Conservation (phyloP, 306 rosid genomes). For the Nissolia schottii region DNA sequence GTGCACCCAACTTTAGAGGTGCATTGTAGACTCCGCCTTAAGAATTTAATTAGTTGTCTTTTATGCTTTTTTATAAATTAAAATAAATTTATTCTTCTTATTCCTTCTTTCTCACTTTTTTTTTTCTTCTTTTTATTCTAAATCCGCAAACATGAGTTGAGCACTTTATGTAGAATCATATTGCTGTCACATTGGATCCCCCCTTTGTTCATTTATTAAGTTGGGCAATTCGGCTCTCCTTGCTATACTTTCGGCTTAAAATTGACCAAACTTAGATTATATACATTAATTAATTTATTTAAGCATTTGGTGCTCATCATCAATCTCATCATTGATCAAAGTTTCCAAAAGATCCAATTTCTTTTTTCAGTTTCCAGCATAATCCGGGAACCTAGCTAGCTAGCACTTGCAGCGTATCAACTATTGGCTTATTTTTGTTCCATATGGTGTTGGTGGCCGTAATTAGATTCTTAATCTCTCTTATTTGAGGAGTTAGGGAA, state of each 20-base stretch:
- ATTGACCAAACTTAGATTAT: conserved; percentile 4
- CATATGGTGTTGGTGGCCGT: conserved; percentile 12
- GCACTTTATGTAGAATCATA: conserved; percentile 1
- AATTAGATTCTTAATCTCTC: conserved; percentile 7
- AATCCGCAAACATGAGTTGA: neutral
- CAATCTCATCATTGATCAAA: conserved; percentile 18
- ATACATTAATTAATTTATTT: neutral
- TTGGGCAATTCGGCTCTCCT: neutral
- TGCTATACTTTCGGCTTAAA: conserved; percentile 18
- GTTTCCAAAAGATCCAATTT: neutral
- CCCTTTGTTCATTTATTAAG: conserved; percentile 7
- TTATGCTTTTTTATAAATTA: too few relatives aligned
- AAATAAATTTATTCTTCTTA: too few relatives aligned
- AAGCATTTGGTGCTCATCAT: conserved; percentile 24
- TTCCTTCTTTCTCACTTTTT: neutral
- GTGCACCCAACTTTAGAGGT: too few relatives aligned
- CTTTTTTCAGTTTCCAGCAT: neutral
- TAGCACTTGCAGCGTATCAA: neutral
- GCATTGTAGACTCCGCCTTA: too few relatives aligned
- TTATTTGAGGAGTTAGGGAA: conserved; percentile 13
- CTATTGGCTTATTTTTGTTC: neutral
- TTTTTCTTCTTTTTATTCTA: neutral
- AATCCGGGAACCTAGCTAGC: neutral
- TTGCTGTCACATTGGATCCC: conserved; percentile 38
- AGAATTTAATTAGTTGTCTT: too few relatives aligned